Base-by-base conservation (phyloP, 1,284 basidiomycete species). In the Trichosporon coremiiforme region DNA sequence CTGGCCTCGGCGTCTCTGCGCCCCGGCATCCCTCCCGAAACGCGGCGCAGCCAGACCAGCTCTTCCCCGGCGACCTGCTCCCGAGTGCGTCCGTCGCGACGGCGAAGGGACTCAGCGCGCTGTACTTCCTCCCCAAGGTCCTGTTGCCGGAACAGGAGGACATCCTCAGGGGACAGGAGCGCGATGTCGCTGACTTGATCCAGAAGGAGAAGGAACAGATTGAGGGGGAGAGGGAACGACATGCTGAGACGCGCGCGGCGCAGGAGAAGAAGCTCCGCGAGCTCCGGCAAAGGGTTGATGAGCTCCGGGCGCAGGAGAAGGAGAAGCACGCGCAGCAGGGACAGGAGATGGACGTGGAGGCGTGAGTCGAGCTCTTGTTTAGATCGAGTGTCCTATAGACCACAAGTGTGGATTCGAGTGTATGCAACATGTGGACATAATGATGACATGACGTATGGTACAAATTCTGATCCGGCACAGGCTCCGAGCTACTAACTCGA, bases 121-220 rank as follows among this genome's bases (percentile, higher is more conserved):
- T 84, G 4, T 81, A 80, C 69, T 84, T 78, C 65, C 67, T 81
- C 15, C 83, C 83, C 0, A 80, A 80, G 70, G 75, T 80, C 35
- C 75, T 83, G 10, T 50, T 80, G 7, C 78, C 77, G 2, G 73
- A 79, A 20, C 83, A 84, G 71, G 74, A 81, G 66, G 72, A 73
- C 31, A 65, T 69, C n/a, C 75, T 84, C 15, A 69, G 75, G 17
- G 29, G 31, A 17, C 64, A 65, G 31, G 71, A 67, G 6, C 74
- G 77, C 12, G 81, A 71, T 1, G 75, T 78, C 9, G 66, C 62
- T 0, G 68, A 63, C 6, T 70, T 70, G 2, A 72, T 70, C 0
- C 73, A 70, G 17, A 71, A 65, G 60, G 79, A 77, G 64, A 55
- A 70, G 50, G 73, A 50, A 17, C 57, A 73, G 57, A 79, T 81